Conservation (phyloP, 176 grass and related monocot species). For the bread wheat (Triticum aestivum) region IWGSC_CS_RefSeq_v2.1 NC_057813.1:554028993-554029492, state of each 20-base stretch:
- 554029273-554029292: conserved; percentile 32
- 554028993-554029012: background rate
- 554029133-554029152: background rate
- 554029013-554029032: conserved; percentile 17
- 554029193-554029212: conserved; percentile 42
- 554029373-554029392: conserved; percentile 60
- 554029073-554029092: conserved; percentile 28
- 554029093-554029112: conserved; percentile 51
- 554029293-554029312: background rate
- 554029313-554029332: conserved; percentile 14
- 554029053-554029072: conserved; percentile 46
- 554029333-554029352: conserved; percentile 64
- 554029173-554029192: conserved; percentile 15
- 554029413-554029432: conserved; percentile 41
- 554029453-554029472: conserved; percentile 39
- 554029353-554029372: conserved; percentile 50
- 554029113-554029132: conserved; percentile 35
- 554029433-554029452: conserved; percentile 34
- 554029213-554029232: conserved; percentile 36
- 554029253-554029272: conserved; percentile 31
- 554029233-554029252: conserved; percentile 29
- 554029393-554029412: conserved; percentile 58
- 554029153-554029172: conserved; percentile 49
- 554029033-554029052: conserved; percentile 41
- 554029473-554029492: conserved; percentile 67